A percentile compares a stretch with the other conserved stretches of the same genome.
Conservation (phyloP, 768 basidiomycete genomes). For the Rhodotorula babjevae region DNA sequence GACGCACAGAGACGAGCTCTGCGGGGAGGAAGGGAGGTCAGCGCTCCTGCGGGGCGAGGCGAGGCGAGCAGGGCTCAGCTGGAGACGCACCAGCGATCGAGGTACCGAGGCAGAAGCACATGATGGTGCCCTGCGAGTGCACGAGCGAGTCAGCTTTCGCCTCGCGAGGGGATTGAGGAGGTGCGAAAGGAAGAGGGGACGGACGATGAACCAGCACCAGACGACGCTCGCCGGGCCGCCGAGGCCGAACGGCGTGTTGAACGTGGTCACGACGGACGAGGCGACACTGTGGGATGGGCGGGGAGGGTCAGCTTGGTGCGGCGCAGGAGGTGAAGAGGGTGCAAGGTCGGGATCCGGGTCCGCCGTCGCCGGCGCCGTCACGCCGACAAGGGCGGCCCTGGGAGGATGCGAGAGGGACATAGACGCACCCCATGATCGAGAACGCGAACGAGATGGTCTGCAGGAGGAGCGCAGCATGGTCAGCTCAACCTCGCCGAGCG, state of each 20-base stretch:
- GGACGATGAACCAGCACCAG: constrained; percentile 49
- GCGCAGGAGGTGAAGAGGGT: too few species aligned
- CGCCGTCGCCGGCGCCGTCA: too few species aligned
- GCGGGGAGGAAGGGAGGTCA: not conserved
- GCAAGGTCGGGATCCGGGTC: too few species aligned
- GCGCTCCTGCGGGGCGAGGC: not conserved
- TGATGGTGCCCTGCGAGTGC: constrained; percentile 23
- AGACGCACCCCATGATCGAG: constrained; percentile 40
- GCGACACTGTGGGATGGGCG: constrained; percentile 41
- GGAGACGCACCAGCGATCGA: constrained; percentile 37
- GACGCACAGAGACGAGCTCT: constrained; percentile 9
- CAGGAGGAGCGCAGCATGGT: not conserved
- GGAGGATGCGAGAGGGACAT: not conserved
- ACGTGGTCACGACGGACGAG: constrained; percentile 48
- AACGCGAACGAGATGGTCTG: constrained; percentile 47
- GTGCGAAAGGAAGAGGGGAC: constrained; percentile 30
- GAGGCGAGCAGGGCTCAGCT: not conserved
- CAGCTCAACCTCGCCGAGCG: not conserved
- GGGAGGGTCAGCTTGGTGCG: not conserved
- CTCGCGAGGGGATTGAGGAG: too few species aligned
- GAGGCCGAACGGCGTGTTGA: constrained; percentile 49
- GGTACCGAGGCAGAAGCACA: constrained; percentile 40
- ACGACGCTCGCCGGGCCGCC: constrained; percentile 50
- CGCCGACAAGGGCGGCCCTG: too few species aligned
- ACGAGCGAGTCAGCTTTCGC: constrained; percentile 3